phyloP scores from a whole-genome alignment of 2,329 filamentous ascomycete genomes.

The Helotiales sp. region DNA sequence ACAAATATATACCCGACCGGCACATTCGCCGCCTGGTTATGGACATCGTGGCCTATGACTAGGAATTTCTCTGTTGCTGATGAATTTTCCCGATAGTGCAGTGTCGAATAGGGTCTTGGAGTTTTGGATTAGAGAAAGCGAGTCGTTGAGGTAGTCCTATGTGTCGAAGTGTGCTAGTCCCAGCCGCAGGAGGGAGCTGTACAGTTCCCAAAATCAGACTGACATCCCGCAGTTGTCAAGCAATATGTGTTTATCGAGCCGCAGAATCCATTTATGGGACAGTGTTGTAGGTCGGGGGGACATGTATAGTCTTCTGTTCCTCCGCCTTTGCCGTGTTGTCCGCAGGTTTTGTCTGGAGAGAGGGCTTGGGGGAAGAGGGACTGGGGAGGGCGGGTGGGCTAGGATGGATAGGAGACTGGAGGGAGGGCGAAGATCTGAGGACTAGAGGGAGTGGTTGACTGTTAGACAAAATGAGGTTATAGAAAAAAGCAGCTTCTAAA shows the following conservation, averaged over 20 bases:
- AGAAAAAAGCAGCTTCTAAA: background rate
- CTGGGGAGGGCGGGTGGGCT: constrained; percentile 18
- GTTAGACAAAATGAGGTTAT: background rate
- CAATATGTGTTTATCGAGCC: constrained; percentile 42
- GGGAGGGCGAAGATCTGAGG: background rate
- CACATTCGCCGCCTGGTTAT: constrained; percentile 42
- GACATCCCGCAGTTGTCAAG: constrained; percentile 37
- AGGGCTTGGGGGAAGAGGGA: constrained; percentile 17
- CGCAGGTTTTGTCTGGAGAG: constrained; percentile 36
- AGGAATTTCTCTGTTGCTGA: constrained; percentile 46
- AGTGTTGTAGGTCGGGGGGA: constrained; percentile 36
- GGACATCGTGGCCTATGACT: constrained; percentile 52
- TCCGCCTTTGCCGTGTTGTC: constrained; percentile 28
- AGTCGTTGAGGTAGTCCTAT: constrained; percentile 54
- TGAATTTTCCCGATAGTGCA: constrained; percentile 25
- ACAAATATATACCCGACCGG: constrained; percentile 44
- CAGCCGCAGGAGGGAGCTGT: constrained; percentile 21
- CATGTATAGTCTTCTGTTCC: constrained; percentile 30
- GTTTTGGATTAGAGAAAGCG: constrained; percentile 49
- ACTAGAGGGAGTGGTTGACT: too few species aligned
- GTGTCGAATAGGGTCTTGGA: constrained; percentile 47
- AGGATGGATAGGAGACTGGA: background rate
- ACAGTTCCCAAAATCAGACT: constrained; percentile 31
- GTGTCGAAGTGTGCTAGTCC: constrained; percentile 49
- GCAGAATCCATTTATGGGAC: constrained; percentile 43